phyloP scores from a whole-genome alignment of 2,329 filamentous ascomycete species.

The Pseudogymnoascus sp. region DNA sequence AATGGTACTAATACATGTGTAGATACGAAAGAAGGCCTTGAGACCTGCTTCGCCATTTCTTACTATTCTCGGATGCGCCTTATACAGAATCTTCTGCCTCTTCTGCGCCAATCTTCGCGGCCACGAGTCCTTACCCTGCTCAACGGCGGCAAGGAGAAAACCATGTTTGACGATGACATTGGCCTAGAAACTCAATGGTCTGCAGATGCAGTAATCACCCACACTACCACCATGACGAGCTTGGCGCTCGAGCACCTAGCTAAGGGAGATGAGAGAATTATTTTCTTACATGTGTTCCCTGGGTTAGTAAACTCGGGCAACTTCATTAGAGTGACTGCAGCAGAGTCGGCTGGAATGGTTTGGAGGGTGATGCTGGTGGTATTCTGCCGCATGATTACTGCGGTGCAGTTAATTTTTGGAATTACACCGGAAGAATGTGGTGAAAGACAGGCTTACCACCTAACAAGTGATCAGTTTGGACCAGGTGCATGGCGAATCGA shows the following conservation, averaged over 20 bases:
- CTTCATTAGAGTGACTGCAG: background rate
- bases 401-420: background rate
- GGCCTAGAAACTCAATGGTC: conserved; percentile 32
- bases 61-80: conserved; percentile 56
- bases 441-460: background rate
- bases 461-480: conserved; percentile 10
- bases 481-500: conserved; percentile 14
- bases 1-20: conserved; percentile 21
- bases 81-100: conserved; percentile 50
- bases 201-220: conserved; percentile 37
- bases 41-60: conserved; percentile 44
- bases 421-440: background rate
- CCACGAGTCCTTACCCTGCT: conserved; percentile 51
- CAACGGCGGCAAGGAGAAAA: conserved; percentile 47
- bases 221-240: conserved; percentile 46
- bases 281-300: conserved; percentile 38
- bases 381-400: background rate
- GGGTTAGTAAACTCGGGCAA: conserved; percentile 33
- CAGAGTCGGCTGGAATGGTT: background rate
- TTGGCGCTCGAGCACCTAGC: conserved; percentile 46
- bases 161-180: conserved; percentile 41
- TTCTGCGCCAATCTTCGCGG: conserved; percentile 40
- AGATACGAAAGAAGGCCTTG: conserved; percentile 53
- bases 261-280: conserved; percentile 36
- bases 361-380: background rate